Base-by-base conservation (phyloP, 371 early-diverging fungal genomes). In the Mortierella sp. region DNA sequence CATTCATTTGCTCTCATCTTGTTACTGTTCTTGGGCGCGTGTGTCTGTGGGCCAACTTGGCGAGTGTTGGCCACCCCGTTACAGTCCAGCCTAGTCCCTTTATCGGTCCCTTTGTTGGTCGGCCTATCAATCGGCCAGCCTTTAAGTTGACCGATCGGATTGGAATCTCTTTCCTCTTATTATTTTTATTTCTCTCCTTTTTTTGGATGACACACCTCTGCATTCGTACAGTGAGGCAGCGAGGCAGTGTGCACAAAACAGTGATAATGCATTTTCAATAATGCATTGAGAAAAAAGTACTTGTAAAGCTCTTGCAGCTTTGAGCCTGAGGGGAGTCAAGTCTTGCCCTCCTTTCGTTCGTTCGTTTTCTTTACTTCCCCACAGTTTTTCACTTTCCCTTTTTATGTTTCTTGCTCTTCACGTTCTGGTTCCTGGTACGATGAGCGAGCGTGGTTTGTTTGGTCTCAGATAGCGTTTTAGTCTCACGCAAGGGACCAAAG, bases 51-150 rank as follows among this genome's bases (percentile, higher is more conserved):
- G 34, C 34, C 38, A 68, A 16, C 9, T 68, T 38, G 68, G 24
- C 42, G 42, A 68, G 68, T 68, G 68, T 68, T 34, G 68, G 68
- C 24, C 21, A 42, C 21, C 34, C 68, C 34, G 68, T 34, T 68
- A 38, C 42, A 24, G 38, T 68, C 68, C 44, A 50, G 38, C 34
- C 65, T 5, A n/a, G 19, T 60, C 60, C 16, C 14, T 21, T 19
- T 34, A 14, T 63, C 34, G 24, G 42, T 24, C 68, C 10, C 14
- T 38, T 5, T 16, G 16, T 38, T 21, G 42, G 55, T n/a, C 55
- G n/a, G 55, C 9, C 6, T 21, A n/a, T 38, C 5, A 38, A 38
- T 55, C 8, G 55, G 55, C n/a, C n/a, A 21, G 24, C 24, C 55
- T n/a, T 55, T 38, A 5, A 31, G 31, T 60, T 31, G 63, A 6